Percentiles rank a stretch among this genome's conserved stretches.
phyloP scores from a whole-genome alignment of 2,329 filamentous ascomycete genomes.

The Phialemoniopsis sp. region DNA sequence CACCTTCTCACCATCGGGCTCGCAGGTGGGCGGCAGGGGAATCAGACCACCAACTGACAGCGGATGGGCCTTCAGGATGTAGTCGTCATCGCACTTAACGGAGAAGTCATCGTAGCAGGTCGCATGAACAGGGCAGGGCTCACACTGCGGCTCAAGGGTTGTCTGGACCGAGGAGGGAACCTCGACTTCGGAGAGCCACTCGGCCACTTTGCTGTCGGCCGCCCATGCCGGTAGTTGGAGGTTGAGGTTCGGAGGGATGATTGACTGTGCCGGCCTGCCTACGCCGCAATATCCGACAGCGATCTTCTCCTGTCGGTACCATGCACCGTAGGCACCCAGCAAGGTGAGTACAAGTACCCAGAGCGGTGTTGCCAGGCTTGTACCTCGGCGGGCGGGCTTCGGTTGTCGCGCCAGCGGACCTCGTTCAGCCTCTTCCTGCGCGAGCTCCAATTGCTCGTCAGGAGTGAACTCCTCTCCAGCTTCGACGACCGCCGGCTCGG shows the following conservation, averaged over 20 bases:
- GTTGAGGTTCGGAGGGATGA: constrained; percentile 40
- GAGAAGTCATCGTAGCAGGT: constrained; percentile 78
- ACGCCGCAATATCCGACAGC: constrained; percentile 92
- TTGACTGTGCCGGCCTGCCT: constrained; percentile 55
- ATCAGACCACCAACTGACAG: constrained; percentile 76
- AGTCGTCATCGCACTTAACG: constrained; percentile 80
- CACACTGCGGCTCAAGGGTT: constrained; percentile 75
- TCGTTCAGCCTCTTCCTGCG: constrained; percentile 59
- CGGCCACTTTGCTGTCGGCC: constrained; percentile 53
- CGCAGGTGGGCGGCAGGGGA: constrained; percentile 85
- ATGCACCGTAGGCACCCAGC: constrained; percentile 67
- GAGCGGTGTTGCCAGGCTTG: constrained; percentile 59
- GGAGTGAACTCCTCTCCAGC: constrained; percentile 91
- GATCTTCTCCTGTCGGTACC: constrained; percentile 95
- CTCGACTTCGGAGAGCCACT: constrained; percentile 42
- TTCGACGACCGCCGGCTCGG: constrained; percentile 40
- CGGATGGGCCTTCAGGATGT: constrained; percentile 80
- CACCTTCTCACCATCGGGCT: constrained; percentile 90
- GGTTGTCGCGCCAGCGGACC: constrained; percentile 34
- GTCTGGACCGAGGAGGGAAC: constrained; percentile 71
- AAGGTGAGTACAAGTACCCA: constrained; percentile 68
- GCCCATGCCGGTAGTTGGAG: constrained; percentile 37
- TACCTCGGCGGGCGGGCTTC: constrained; percentile 29
- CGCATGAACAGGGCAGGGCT: constrained; percentile 85
- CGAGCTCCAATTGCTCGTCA: constrained; percentile 78